A percentile compares a stretch with the other conserved stretches of the same genome.
phyloP scores from a whole-genome alignment of 2,329 filamentous ascomycete genomes.

The Ophiostoma australiae region DNA sequence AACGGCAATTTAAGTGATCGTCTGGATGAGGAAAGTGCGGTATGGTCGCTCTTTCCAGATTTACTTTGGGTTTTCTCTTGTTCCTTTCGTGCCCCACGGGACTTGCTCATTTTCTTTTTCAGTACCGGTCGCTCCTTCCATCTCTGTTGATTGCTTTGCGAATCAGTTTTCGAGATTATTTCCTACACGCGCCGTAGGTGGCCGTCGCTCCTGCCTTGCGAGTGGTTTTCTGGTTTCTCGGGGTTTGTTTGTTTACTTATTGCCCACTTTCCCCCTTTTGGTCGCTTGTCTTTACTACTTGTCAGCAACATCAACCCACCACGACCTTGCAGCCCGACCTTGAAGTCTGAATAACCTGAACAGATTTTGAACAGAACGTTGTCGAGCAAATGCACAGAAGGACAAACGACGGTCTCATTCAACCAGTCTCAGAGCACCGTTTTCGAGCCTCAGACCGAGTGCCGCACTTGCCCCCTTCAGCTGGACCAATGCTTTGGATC shows the following conservation, averaged over 20 bases:
- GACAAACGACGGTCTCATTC: background rate
- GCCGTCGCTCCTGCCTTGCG: slow-evolving; percentile 8
- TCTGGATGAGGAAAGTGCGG: background rate
- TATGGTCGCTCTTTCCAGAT: background rate
- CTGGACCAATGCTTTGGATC: background rate
- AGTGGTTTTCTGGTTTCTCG: background rate
- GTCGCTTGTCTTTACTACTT: background rate
- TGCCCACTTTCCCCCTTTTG: background rate
- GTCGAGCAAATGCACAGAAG: background rate
- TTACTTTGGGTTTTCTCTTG: background rate
- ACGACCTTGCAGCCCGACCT: background rate
- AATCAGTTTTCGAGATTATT: background rate
- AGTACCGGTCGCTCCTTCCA: background rate
- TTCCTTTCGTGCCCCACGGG: background rate
- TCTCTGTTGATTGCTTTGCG: background rate
- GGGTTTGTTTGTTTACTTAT: background rate
- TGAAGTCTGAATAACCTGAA: background rate
- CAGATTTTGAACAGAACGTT: background rate
- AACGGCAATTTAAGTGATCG: background rate
- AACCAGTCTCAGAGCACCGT: background rate
- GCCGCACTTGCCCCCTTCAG: background rate
- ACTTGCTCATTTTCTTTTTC: background rate
- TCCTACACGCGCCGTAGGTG: background rate
- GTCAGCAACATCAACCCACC: background rate
- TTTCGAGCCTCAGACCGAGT: background rate